Evolutionary conservation across 805 yeast genomes (phyloP), one percentile per base, ranked within the genome.

Genomic region (Saccharomyces mikatae): DNA sequence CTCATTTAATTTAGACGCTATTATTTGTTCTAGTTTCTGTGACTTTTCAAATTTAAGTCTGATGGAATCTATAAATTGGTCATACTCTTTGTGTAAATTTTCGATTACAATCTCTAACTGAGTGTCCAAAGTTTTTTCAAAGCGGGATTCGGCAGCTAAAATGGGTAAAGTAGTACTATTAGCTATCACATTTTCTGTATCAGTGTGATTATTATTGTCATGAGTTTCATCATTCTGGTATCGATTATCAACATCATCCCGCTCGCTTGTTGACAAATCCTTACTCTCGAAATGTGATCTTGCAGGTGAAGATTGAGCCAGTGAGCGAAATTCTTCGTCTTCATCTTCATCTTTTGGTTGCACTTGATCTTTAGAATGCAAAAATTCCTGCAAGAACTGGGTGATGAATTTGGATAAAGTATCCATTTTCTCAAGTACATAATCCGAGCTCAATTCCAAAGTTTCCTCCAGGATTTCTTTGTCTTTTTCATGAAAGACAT

Each of bases 31-130:
- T 50, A 62, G 49, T 13, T 55, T 48, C 8, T 61, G 55, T 47
- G 67, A 56, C 22, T 56, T 50, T 28, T 53, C 58, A 21, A 68
- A 49, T 48, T 66, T 67, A 26, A 48, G 24, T 36, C 62, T 56
- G 17, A 68, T 59, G 11, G 65, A 58, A 22, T 57, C 60, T n/a
- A 68, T 55, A 50, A 67, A 68, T 17, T 58, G 57, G 21, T 62
- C 69, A 52, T 68, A 68, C 41, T 64, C 65, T 29, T 63, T 60
- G 52, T 67, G 71, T 47, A 68, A 54, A 21, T 62, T 62, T 47
- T 65, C 64, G 4, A 68, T 64, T 3, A 62, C 66, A 29, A 60
- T 52, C 56, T 68, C 71, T 4, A 67, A 52, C 10, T 61, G 58
- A 8, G 68, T 54, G 50, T 65, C 68, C 13, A 64, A 51, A 14